Base-by-base conservation (phyloP, 352 stramenopile species). In the Phytopythium oedochilum region DNA sequence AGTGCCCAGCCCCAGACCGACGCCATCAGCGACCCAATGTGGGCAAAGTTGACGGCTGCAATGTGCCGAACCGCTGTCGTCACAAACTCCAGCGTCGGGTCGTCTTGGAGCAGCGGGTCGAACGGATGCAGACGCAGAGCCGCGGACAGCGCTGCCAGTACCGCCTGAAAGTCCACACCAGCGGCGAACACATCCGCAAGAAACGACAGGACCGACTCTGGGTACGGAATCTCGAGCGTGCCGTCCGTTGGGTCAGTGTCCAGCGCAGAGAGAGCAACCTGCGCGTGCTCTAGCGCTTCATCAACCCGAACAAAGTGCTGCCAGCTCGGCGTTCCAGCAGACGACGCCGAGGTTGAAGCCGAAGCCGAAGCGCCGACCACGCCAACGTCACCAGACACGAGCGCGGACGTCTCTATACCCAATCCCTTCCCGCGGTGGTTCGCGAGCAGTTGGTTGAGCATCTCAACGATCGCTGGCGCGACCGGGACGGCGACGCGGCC, bases 1-100 rank as follows among this genome's bases (percentile, higher is more conserved):
- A 83, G 53, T 44, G 72, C 66, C 44, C 70, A 83, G 9, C 70
- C 70, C 72, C 72, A 83, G 12, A 68, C 53, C 28, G 57, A 68
- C 3, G 64, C 52, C 43, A 73, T 59, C 32, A 79, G 57, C 60
- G 68, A 52, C 26, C 61, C 59, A 39, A 83, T 65, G 34, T 59
- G 60, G 18, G 69, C 60, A 23, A 83, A 43, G 38, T 83, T 83
- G 22, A 70, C 46, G 3, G 49, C 60, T 38, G 68, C 56, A n/a
- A 83, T 49, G 23, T 69, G 61, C 31, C 72, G 72, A 0, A 83
- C 60, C 61, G 53, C 38, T 15, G 20, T 54, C 48, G 48, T 32
- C 10, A 43, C 31, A 2, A 54, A 42, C 48, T 31, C 48, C 18
- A 54, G 36, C 5, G 45, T 39, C 28, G 32, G 28, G 18, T 52